Conservation (phyloP, 352 stramenopile species). For the Lagenidium giganteum region DNA sequence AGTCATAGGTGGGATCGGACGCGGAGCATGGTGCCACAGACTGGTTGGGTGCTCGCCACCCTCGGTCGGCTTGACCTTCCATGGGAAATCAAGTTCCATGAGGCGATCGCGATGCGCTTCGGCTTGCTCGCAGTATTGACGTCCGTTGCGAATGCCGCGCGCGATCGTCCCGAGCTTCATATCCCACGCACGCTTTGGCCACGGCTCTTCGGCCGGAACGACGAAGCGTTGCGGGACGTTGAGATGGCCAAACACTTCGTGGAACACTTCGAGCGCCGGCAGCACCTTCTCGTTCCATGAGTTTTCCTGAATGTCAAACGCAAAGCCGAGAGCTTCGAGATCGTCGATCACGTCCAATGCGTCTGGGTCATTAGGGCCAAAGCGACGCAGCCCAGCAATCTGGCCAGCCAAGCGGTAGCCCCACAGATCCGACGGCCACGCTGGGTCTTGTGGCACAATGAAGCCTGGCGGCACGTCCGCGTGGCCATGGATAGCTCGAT, state of each 20-base stretch:
- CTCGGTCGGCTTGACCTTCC: constrained; percentile 67
- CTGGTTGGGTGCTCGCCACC: constrained; percentile 38
- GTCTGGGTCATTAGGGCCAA: too few species aligned
- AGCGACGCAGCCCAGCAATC: constrained; percentile 59
- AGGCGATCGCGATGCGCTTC: constrained; percentile 72
- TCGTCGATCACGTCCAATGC: too few species aligned
- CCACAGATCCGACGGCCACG: constrained; percentile 46
- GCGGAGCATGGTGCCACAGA: too few species aligned
- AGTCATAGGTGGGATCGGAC: too few species aligned
- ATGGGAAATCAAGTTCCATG: constrained; percentile 89
- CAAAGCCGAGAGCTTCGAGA: constrained; percentile 55
- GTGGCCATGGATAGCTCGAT: constrained; percentile 43
- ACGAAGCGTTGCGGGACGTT: constrained; percentile 49
- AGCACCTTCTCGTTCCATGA: constrained; percentile 35
- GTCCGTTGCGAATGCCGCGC: constrained; percentile 83
- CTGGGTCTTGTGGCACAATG: constrained; percentile 32
- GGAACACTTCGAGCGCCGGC: constrained; percentile 32
- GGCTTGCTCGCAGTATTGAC: constrained; percentile 87
- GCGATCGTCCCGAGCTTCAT: constrained; percentile 87
- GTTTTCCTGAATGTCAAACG: constrained; percentile 54
- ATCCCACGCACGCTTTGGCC: constrained; percentile 45
- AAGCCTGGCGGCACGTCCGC: constrained; percentile 60
- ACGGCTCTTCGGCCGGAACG: constrained; percentile 40
- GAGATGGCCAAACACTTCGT: constrained; percentile 20
- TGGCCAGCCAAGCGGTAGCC: constrained; percentile 59